Base-by-base conservation (phyloP, 495 filamentous ascomycete genomes). In the Penicillium salamii region DNA sequence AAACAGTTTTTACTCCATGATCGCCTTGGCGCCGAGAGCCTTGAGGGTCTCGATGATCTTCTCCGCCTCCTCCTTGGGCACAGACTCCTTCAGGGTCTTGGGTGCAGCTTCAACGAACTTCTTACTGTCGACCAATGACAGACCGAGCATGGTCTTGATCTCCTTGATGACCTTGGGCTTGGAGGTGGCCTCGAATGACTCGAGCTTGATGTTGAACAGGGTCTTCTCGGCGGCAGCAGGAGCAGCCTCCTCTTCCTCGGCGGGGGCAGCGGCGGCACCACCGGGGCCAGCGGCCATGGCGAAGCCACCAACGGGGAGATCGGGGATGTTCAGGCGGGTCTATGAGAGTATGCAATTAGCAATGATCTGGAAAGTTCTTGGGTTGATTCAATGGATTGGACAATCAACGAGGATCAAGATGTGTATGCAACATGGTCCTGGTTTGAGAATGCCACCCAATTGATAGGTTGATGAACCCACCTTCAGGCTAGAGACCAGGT, bases 111-210 rank as follows among this genome's bases (percentile, higher is more conserved):
- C 93, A 57, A 97, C 93, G 71, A 99, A 99, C 80, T 99, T 99
- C 86, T 99, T 99, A 75, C 90, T 96, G 72, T 99, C 93, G 58
- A 99, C 93, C 72, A 99, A 79, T 65, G 89, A 95, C 69, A 99
- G 71, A 4, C 95, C 93, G 43, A 99, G 78, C 80, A 99, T 80
- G 59, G 79, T 81, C 83, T 99, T 99, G 72, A 99, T 85, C 79
- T 99, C 93, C 82, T 99, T 99, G 77, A 99, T 99, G 49, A 99
- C 76, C 83, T 99, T 99, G 46, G 95, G 90, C 78, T 99, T 99
- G 48, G 93, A 76, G 12, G 65, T 77, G 23, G 91, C 80, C 32
- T 97, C 93, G 72, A 97, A 91, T 12, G 85, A 85, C 67, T 86
- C 79, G 29, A 99, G 85, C 69, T 95, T 97, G 46, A 99, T 65